Evolutionary conservation across 2,329 filamentous ascomycete genomes (phyloP).

Genomic region (Simplicillium aogashimaense): DNA sequence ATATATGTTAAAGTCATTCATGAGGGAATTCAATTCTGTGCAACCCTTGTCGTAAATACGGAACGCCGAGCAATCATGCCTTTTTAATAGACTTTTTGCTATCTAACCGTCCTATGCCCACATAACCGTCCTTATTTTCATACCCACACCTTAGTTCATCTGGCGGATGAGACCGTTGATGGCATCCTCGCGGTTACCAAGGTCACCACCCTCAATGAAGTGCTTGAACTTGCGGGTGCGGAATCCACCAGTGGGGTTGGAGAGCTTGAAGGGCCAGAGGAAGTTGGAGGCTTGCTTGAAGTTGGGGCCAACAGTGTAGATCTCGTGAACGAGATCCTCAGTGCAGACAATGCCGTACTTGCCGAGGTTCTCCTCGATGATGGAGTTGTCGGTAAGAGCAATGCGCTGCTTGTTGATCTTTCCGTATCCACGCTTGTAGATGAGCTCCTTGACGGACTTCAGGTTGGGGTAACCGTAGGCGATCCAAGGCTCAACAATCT

Average conservation of each 20-base stretch:
- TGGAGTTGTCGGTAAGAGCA: conserved; percentile 91
- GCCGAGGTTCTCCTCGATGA: conserved; percentile 94
- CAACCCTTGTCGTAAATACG: conserved; percentile 24
- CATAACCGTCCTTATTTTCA: conserved; percentile 24
- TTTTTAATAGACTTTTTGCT: neutral
- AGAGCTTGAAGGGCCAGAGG: conserved; percentile 99
- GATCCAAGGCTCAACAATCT: conserved; percentile 97
- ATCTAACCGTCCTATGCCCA: conserved; percentile 5
- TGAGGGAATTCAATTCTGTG: conserved; percentile 25
- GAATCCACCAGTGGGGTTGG: conserved; percentile 97
- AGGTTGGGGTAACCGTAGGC: conserved; percentile 99
- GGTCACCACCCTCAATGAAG: conserved; percentile 96
- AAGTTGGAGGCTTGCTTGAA: conserved; percentile 99
- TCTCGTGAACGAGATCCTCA: conserved; percentile 99
- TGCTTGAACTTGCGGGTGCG: conserved; percentile 96
- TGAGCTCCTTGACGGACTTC: conserved; percentile 95
- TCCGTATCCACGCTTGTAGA: conserved; percentile 99
- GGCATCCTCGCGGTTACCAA: conserved; percentile 96
- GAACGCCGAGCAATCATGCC: conserved; percentile 21
- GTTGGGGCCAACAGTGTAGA: conserved; percentile 97
- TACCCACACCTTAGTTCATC: conserved; percentile 70
- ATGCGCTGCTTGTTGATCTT: conserved; percentile 98
- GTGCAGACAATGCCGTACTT: conserved; percentile 99
- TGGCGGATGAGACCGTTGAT: conserved; percentile 94
- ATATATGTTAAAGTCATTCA: conserved; percentile 19